Conservation (phyloP, 805 yeast species). For the Yarrowia sp. region DNA sequence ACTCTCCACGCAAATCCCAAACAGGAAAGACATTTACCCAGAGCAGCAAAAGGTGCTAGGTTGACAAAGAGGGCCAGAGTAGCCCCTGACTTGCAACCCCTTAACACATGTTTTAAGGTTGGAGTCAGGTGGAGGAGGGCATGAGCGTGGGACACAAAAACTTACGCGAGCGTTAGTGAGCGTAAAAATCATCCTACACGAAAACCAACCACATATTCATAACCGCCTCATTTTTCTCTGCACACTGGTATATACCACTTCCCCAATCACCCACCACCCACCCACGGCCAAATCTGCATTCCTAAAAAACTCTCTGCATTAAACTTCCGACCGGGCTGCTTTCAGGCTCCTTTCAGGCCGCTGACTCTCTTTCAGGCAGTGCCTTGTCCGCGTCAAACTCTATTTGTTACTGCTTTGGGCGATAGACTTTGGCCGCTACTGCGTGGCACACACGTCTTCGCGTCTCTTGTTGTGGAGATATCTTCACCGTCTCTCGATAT, state of each 20-base stretch:
- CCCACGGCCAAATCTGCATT: too few species aligned
- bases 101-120: constrained; percentile 24
- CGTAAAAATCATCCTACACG: too few species aligned
- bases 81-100: constrained; percentile 26
- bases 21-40: constrained; percentile 9
- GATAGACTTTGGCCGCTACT: constrained; percentile 3
- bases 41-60: constrained; percentile 3
- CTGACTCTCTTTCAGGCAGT: constrained; percentile 23
- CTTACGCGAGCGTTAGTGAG: not conserved
- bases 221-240: too few species aligned
- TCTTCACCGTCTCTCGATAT: not conserved
- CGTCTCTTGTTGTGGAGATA: constrained; percentile 23
- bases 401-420: constrained; percentile 12
- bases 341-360: constrained; percentile 23
- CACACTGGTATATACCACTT: too few species aligned
- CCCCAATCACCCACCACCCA: too few species aligned
- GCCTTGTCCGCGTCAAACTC: constrained; percentile 13
- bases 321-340: constrained; percentile 8
- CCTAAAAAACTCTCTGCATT: too few species aligned
- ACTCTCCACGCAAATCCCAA: not conserved
- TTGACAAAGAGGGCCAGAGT: constrained; percentile 5
- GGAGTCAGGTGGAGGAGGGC: constrained; percentile 18
- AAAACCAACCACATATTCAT: too few species aligned
- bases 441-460: constrained; percentile 24
- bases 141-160: not conserved